Evolutionary conservation across 116 monocot species (phyloP).

Genomic region (Dioscorea cayenensis): DNA sequence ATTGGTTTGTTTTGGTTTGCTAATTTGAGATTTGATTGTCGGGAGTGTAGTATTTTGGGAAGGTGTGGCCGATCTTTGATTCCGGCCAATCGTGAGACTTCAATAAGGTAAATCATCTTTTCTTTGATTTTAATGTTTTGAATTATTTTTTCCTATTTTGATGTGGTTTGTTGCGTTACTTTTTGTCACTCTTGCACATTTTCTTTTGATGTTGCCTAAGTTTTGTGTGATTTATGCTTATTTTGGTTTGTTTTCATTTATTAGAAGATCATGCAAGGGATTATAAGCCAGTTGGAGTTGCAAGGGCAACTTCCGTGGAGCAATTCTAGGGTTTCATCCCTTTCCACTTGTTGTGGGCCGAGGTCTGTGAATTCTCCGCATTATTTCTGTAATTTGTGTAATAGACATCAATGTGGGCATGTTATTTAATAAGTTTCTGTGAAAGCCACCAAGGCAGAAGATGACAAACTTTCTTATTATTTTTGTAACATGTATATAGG

Average conservation of each 20-base stretch:
- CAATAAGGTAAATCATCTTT: constrained; percentile 51
- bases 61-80: constrained; percentile 98
- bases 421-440: too few relatives aligned
- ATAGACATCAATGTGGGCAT: too few relatives aligned
- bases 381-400: too few relatives aligned
- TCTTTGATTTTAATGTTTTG: neutral
- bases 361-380: constrained; percentile 40
- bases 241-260: constrained; percentile 4
- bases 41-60: constrained; percentile 81
- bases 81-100: constrained; percentile 94
- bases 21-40: neutral
- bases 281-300: constrained; percentile 91
- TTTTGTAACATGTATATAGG: too few relatives aligned
- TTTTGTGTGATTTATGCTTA: neutral
- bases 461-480: too few relatives aligned
- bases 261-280: constrained; percentile 92
- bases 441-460: too few relatives aligned
- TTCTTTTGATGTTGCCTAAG: neutral
- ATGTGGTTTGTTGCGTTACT: neutral
- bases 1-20: constrained; percentile 1
- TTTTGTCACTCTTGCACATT: neutral
- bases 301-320: constrained; percentile 96
- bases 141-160: too few relatives aligned
- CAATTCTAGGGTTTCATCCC: constrained; percentile 97
- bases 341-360: constrained; percentile 94